phyloP scores from a whole-genome alignment of 768 basidiomycete species.

The Leccinum rimulosum region DNA sequence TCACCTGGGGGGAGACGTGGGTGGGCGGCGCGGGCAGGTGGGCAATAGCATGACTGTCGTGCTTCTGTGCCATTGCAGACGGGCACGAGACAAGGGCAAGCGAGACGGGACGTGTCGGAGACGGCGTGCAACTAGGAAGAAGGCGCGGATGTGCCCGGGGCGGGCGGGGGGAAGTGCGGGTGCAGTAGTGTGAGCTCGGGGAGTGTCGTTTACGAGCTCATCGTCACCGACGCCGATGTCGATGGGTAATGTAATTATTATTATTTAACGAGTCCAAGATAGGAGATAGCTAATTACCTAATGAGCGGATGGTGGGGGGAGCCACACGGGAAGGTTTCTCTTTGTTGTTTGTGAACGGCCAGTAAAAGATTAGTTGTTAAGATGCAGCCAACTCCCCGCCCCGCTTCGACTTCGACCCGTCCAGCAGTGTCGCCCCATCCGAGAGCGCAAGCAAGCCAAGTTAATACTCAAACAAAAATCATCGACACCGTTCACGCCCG shows the following conservation, averaged over 20 bases:
- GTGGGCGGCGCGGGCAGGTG: conserved; percentile 10
- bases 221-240: conserved; percentile 17
- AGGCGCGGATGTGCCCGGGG: neutral
- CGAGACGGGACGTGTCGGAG: conserved; percentile 3
- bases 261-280: conserved; percentile 10
- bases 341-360: conserved; percentile 20
- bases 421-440: conserved; percentile 57
- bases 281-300: conserved; percentile 29
- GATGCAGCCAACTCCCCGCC: conserved; percentile 58
- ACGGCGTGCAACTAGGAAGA: neutral
- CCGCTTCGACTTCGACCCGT: conserved; percentile 59
- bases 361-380: conserved; percentile 22
- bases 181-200: conserved; percentile 11
- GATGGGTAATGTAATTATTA: neutral
- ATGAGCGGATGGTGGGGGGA: neutral
- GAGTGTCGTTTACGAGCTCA: conserved; percentile 25
- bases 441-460: conserved; percentile 39
- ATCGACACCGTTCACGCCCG: conserved; percentile 80
- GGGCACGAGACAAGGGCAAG: conserved; percentile 1
- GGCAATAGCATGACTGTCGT: conserved; percentile 19
- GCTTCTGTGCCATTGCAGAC: conserved; percentile 26
- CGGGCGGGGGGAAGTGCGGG: neutral
- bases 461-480: conserved; percentile 77
- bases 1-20: conserved; percentile 29
- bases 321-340: conserved; percentile 1